phyloP scores from a whole-genome alignment of 2,329 filamentous ascomycete species.

The Cladosporium halotolerans region DNA sequence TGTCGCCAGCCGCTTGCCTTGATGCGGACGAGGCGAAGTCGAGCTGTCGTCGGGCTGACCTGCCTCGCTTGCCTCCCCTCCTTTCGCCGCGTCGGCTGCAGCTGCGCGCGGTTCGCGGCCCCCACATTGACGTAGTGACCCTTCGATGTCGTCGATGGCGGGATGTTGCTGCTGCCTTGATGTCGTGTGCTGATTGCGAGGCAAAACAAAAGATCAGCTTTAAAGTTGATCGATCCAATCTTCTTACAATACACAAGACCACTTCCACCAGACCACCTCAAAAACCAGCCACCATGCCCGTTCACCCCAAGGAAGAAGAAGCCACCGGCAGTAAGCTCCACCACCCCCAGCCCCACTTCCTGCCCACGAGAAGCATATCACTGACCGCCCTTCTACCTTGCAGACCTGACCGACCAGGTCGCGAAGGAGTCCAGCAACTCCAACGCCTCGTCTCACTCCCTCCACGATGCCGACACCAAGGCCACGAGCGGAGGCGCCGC shows the following conservation, averaged over 20 bases:
- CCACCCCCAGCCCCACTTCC: not conserved
- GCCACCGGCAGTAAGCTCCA: slow-evolving; percentile 31
- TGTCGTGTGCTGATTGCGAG: not conserved
- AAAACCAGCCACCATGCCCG: slow-evolving; percentile 31
- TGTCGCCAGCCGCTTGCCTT: not conserved
- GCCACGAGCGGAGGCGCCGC: slow-evolving; percentile 33
- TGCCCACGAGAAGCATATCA: not conserved
- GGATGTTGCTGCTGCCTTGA: not conserved
- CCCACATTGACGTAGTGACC: too few relatives aligned
- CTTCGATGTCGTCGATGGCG: not conserved
- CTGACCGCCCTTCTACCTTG: not conserved
- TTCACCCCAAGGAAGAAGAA: slow-evolving; percentile 37
- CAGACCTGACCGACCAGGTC: slow-evolving; percentile 41
- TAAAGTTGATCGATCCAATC: too few relatives aligned
- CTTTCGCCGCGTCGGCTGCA: too few relatives aligned
- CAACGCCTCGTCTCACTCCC: slow-evolving; percentile 31
- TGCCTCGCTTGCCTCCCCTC: too few relatives aligned
- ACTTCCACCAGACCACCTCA: too few relatives aligned
- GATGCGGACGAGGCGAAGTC: not conserved
- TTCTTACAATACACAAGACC: too few relatives aligned
- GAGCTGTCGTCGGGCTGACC: not conserved
- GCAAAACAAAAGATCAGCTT: not conserved
- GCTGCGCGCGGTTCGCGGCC: too few relatives aligned
- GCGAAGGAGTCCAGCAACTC: slow-evolving; percentile 40
- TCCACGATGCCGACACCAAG: slow-evolving; percentile 29